Base-by-base conservation (phyloP, 1,139 yeast species). In the Hyphopichia fennica region DNA sequence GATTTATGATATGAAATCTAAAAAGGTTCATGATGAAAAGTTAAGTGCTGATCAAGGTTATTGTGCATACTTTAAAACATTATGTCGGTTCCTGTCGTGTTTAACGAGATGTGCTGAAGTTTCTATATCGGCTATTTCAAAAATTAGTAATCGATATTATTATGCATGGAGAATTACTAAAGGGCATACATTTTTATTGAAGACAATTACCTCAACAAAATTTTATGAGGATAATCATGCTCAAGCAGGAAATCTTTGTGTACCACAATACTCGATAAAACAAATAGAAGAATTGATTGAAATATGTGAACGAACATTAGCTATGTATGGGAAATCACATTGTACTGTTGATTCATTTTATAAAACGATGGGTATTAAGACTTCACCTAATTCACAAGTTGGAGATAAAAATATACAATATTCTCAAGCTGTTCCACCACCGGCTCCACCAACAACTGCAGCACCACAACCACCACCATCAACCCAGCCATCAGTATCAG, bases 101-200 rank as follows among this genome's bases (percentile, higher is more conserved):
- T 48, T 69, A 15, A 66, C 70, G 0, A 50, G 69, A 43, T 63
- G 69, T 41, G 61, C 69, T 2, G 74, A 69, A 46, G 68, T 65
- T 19, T 60, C 67, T 5, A 60, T 68, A 33, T 63, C 67, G 2
- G 63, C 63, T 1, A 64, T 67, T n/a, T 60, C 66, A 1, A 67
- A 61, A 41, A 53, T 69, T n/a, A 67, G 77, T 40, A 64, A 70
- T 39, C 57, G 75, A 34, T 75, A 76, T 51, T 77, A 71, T 47
- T 65, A 65, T 45, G 69, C 74, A 1, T 68, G 74, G 82, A 63
- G 74, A 50, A 62, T 70, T n/a, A 65, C 72, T 32, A 76, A 74
- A 44, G 70, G 72, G 2, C 78, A 72, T 42, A 63, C 68, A 0
- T 63, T 48, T 37, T 50, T 65, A 34, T 55, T 68, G 45, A 59